Evolutionary conservation across 2,329 filamentous ascomycete species (phyloP), one percentile per base, ranked within the genome.

Genomic region (Ophiostoma triangulosporum): DNA sequence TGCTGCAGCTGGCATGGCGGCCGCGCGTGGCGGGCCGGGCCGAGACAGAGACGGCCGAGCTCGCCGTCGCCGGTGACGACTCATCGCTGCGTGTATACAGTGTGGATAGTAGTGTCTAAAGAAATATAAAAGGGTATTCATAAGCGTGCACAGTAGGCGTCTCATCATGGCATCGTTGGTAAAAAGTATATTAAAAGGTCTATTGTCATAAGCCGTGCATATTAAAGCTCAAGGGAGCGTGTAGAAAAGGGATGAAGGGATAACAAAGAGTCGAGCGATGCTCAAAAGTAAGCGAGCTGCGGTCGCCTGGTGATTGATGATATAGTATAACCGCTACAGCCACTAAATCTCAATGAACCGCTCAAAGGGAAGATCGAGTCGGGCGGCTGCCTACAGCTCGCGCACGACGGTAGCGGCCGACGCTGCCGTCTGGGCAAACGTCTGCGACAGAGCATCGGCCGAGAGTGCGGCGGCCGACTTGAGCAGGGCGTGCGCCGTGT

Each of bases 1-100:
- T 88, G 22, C 74, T 80, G 24, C 81, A 85, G 63, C 69, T 90
- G 33, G 73, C 81, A 7, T 90, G 86, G 86, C 75, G 80, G 57
- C 84, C 14, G 57, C 51, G 8, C 26, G 15, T n/a, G 26, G 26
- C 26, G 6, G n/a, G 14, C 14, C 53, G 56, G 53, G 32, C 54
- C 50, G 45, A 53, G 1, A 46, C 50, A 3, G 56, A 56, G 7
- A 8, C 36, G 20, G 20, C 33, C 6, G 69, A 75, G 58, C 62
- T 80, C 26, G 77, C 75, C 4, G 65, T 80, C 55, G 77, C 77
- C 22, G 75, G 80, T 50, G 80, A 83, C 60, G 80, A 84, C 63
- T 72, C 73, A 57, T 81, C 80, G 40, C 64, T 83, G 49, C 71
- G 80, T 59, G 66, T 84, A 56, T 81, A 80, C 64, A 69, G 70